These are phyloP conservation scores for Eutrema heterophyllum DNA, from an alignment of 345 rosid species.

Conservation along the genomic window DNA sequence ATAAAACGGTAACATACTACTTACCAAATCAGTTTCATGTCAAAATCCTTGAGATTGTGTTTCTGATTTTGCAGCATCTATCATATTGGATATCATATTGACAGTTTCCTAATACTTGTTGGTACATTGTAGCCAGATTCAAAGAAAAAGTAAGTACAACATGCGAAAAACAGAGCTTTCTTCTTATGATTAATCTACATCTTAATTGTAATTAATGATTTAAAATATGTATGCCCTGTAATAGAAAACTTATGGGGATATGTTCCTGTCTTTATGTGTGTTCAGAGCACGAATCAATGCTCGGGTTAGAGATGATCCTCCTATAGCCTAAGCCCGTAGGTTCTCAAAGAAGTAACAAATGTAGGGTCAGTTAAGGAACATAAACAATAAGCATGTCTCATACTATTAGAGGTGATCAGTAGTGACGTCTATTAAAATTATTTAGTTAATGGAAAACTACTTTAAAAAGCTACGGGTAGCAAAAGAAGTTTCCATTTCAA, in stretches of 20 bases:
- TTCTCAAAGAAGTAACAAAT: slow-evolving; percentile 15
- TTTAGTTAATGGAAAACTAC: slow-evolving; percentile 20
- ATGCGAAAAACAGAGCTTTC: slow-evolving; percentile 7
- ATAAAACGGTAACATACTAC: neutral
- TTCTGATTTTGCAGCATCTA: slow-evolving; percentile 28
- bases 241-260: slow-evolving; percentile 24
- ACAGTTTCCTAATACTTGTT: slow-evolving; percentile 25
- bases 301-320: neutral
- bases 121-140: slow-evolving; percentile 19
- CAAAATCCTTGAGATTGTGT: slow-evolving; percentile 19
- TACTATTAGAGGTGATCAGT: slow-evolving; percentile 9
- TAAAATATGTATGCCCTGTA: slow-evolving; percentile 6
- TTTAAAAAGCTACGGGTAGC: slow-evolving; percentile 25
- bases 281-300: slow-evolving; percentile 22
- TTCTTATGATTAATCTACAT: slow-evolving; percentile 25
- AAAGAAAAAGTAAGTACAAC: neutral
- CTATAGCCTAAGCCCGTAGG: neutral
- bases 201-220: slow-evolving; percentile 13
- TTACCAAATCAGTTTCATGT: slow-evolving; percentile 18
- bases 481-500: slow-evolving; percentile 30
- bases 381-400: slow-evolving; percentile 25
- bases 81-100: neutral
- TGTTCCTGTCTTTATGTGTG: neutral
- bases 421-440: slow-evolving; percentile 20
- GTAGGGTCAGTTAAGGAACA: slow-evolving; percentile 28